Conservation (phyloP, 768 basidiomycete species). For the Tylopilus balloui region DNA sequence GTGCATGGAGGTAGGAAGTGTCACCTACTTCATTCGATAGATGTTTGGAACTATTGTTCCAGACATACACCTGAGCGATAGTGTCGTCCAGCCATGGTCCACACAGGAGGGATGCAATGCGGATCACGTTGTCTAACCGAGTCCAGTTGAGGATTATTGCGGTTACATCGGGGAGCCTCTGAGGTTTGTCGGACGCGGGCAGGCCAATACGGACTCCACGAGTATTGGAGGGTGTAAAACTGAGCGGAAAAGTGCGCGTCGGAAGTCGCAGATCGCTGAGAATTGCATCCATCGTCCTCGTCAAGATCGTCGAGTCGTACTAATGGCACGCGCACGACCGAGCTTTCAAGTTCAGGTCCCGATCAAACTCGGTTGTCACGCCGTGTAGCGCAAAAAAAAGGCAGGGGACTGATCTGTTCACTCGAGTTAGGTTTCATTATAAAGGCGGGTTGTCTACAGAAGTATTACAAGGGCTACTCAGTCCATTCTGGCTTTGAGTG, state of each 20-base stretch:
- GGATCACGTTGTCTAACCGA: conserved; percentile 54
- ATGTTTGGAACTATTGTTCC: conserved; percentile 55
- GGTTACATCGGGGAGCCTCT: conserved; percentile 41
- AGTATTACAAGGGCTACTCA: conserved; percentile 33
- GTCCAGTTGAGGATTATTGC: conserved; percentile 67
- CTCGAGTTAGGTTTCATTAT: neutral
- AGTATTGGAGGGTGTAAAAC: conserved; percentile 7
- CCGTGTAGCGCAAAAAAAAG: neutral
- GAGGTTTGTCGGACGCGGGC: neutral
- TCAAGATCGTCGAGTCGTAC: too few relatives aligned
- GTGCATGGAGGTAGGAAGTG: neutral
- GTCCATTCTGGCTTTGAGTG: conserved; percentile 90
- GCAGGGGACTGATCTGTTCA: neutral
- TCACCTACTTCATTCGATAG: conserved; percentile 41
- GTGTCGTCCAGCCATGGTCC: conserved; percentile 40
- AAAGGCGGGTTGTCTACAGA: conserved; percentile 16
- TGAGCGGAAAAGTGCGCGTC: conserved; percentile 13
- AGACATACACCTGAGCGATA: conserved; percentile 48
- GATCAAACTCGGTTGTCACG: neutral
- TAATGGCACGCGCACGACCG: too few relatives aligned
- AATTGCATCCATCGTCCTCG: conserved; percentile 6
- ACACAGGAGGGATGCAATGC: conserved; percentile 52
- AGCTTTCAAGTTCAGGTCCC: too few relatives aligned
- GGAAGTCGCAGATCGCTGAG: conserved; percentile 16
- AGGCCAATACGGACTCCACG: conserved; percentile 14